phyloP scores from a whole-genome alignment of 129 eudicot genomes.

The Helichrysum umbraculigerum region DNA sequence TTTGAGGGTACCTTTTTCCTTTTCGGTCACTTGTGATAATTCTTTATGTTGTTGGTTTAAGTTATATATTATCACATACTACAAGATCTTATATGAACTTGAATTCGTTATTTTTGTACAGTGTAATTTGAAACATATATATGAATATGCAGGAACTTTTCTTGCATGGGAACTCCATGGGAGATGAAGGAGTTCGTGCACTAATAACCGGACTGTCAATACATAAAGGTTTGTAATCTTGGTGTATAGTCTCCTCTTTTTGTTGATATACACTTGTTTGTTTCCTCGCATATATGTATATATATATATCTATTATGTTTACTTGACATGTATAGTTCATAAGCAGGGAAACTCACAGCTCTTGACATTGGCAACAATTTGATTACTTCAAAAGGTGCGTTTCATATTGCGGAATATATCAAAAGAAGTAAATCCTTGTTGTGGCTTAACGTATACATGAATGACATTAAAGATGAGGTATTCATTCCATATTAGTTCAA shows the following conservation, averaged over 20 bases:
- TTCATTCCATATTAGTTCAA: neutral
- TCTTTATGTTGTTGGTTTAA: conserved; percentile 2
- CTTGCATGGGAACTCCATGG: conserved; percentile 84
- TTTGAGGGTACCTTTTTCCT: conserved; percentile 59
- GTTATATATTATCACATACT: conserved; percentile 2
- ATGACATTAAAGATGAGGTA: conserved; percentile 98
- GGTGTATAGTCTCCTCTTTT: neutral
- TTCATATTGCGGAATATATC: conserved; percentile 81
- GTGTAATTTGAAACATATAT: neutral
- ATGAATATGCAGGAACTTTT: conserved; percentile 64
- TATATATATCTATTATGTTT: conserved; percentile 22
- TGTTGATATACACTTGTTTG: neutral
- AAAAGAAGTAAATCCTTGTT: conserved; percentile 69
- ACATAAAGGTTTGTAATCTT: conserved; percentile 58
- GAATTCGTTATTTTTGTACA: conserved; percentile 11
- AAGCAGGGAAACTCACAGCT: conserved; percentile 65
- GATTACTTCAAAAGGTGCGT: conserved; percentile 75
- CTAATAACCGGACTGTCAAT: conserved; percentile 69
- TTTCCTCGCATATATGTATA: neutral
- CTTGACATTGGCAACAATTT: conserved; percentile 83
- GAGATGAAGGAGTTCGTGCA: conserved; percentile 93
- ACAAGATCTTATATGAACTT: conserved; percentile 17
- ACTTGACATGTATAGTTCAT: conserved; percentile 29
- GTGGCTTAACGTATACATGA: conserved; percentile 80
- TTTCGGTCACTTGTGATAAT: neutral